These are phyloP conservation scores for Tricladium varicosporioides DNA, from an alignment of 2,329 filamentous ascomycete species.

Conservation along the genomic window DNA sequence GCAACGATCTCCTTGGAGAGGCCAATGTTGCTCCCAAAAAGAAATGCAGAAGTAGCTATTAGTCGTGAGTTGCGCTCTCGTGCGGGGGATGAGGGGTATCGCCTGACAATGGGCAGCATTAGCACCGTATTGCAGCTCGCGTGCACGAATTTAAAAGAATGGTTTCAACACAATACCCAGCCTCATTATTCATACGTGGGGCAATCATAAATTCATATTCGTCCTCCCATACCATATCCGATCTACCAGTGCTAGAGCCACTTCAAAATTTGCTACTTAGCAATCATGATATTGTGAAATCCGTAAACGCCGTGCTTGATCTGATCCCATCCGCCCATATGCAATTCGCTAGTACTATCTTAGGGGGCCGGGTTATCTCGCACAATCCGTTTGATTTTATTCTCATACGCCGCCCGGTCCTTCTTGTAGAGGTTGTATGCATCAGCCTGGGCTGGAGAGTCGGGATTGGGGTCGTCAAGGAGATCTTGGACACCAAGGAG, in stretches of 20 bases:
- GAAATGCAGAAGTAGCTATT: not conserved
- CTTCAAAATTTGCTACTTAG: not conserved
- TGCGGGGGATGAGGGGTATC: no score
- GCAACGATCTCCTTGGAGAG: not conserved
- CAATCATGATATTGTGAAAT: conserved; percentile 4
- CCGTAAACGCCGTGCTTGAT: conserved; percentile 21
- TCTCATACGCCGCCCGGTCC: conserved; percentile 83
- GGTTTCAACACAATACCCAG: not conserved
- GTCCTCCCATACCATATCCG: conserved; percentile 4
- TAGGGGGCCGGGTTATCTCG: conserved; percentile 82
- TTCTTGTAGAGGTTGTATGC: conserved; percentile 97
- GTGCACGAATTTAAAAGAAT: not conserved
- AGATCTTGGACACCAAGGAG: conserved; percentile 93
- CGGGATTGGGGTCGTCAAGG: conserved; percentile 93
- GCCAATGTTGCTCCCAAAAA: not conserved
- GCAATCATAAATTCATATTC: not conserved
- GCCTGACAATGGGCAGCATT: no score
- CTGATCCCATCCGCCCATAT: conserved; percentile 14
- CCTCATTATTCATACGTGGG: not conserved
- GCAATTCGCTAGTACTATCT: conserved; percentile 16
- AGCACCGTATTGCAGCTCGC: not conserved
- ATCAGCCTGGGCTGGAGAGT: conserved; percentile 94
- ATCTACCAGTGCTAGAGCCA: not conserved
- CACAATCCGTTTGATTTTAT: conserved; percentile 81
- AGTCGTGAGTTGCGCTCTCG: not conserved